Percentiles rank a stretch among this genome's conserved stretches.
phyloP scores from a whole-genome alignment of 768 basidiomycete species.

The Cyclocybe aegerita region DNA sequence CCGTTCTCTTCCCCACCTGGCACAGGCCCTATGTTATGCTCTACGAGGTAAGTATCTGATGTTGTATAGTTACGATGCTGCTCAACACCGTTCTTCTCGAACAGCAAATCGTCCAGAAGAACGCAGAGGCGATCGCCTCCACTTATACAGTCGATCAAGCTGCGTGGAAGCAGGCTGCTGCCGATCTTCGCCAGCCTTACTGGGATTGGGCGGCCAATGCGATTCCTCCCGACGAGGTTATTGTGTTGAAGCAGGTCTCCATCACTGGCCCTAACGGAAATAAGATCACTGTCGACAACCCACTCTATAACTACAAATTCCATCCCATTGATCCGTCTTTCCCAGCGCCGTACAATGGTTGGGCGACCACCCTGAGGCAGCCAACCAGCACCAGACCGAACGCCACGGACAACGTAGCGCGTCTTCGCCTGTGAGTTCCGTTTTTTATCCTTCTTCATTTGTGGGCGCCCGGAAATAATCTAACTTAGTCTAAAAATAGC shows the following conservation, averaged over 20 bases:
- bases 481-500: constrained; percentile 9
- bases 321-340: constrained; percentile 27
- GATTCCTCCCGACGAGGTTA: constrained; percentile 40
- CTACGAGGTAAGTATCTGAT: constrained; percentile 41
- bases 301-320: constrained; percentile 21
- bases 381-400: constrained; percentile 20
- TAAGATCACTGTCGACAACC: constrained; percentile 18
- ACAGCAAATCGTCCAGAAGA: constrained; percentile 47
- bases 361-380: constrained; percentile 34
- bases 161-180: constrained; percentile 32
- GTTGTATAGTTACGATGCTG: neutral
- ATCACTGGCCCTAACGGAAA: constrained; percentile 33
- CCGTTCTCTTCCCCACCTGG: constrained; percentile 54
- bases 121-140: constrained; percentile 39
- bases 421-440: too few relatives aligned
- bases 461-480: too few relatives aligned
- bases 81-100: neutral
- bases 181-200: constrained; percentile 41
- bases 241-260: constrained; percentile 27
- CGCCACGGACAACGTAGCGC: constrained; percentile 30
- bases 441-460: too few relatives aligned
- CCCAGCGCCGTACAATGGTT: constrained; percentile 25
- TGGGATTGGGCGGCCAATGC: constrained; percentile 52
- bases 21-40: constrained; percentile 53
- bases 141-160: constrained; percentile 32